Evolutionary conservation across 2,329 filamentous ascomycete species (phyloP), one percentile per base, ranked within the genome.

Genomic region (Monosporascus sp.): DNA sequence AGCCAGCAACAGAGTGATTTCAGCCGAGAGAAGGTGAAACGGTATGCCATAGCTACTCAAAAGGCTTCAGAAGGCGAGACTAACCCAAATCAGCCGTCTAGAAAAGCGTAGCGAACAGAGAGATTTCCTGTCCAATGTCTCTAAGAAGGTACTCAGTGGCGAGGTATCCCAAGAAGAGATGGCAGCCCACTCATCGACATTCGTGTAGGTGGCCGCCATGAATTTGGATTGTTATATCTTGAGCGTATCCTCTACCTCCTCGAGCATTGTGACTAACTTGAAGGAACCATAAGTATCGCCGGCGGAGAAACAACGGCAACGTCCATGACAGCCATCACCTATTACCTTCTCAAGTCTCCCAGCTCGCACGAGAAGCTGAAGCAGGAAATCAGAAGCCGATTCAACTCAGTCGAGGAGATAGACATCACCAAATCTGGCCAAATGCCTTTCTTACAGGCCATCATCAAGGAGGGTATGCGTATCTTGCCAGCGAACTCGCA

Each of bases 251-350:
- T 25, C 24, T 25, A 25, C 24, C 27, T n/a, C 7, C 46, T 48
- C 3, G 11, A 15, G 37, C n/a, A 38, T n/a, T 4, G 3, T 38
- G 37, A n/a, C 14, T 38, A 5, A 25, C 9, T 18, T 31, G 22
- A 31, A 3, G 15, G 39, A 8, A 31, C 25, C 46, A 7, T 7
- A 20, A 61, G 59, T 24, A 72, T 76, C 35, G 76, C 74, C 1
- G 75, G 76, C 9, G 74, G 72, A 31, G 76, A 79, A 54, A 80
- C 77, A 0, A 76, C 75, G 3, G 74, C 75, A 2, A 77, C 72
- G 5, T 70, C 72, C 67, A 15, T 67, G 17, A 50, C 68, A 2
- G 63, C 61, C 3, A 56, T 64, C 6, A 62, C 67, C 8, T 70
- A 63, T 52, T 67, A 66, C 51, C 60, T 72, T 7, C 51, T 60